A percentile compares a stretch with the other conserved stretches of the same genome.
These are phyloP conservation scores for Cynanchum wilfordii DNA, from an alignment of 257 asterid genomes.

Conservation along the genomic window DNA sequence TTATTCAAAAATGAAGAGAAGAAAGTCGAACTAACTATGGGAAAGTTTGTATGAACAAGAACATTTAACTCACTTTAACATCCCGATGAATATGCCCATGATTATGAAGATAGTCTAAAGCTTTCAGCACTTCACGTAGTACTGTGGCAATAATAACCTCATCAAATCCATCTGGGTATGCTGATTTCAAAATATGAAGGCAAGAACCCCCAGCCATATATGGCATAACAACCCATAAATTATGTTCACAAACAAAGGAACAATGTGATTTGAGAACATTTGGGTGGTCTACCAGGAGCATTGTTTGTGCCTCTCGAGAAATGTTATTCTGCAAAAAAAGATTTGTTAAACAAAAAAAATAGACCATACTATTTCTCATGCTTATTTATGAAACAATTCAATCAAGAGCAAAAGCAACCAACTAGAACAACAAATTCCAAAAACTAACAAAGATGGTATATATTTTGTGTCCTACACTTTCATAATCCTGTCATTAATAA, in stretches of 20 bases:
- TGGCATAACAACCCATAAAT: constrained; percentile 97
- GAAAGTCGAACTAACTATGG: background rate
- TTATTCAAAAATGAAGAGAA: constrained; percentile 3
- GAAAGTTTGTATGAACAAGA: background rate
- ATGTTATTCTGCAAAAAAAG: constrained; percentile 54
- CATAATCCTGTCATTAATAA: background rate
- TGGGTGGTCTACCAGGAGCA: constrained; percentile 93
- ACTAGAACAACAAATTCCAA: background rate
- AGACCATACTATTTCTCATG: constrained; percentile 17
- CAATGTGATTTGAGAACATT: constrained; percentile 93
- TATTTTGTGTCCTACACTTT: background rate
- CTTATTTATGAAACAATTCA: background rate
- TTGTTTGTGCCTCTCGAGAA: constrained; percentile 93
- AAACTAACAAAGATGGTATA: background rate
- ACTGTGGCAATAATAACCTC: constrained; percentile 91
- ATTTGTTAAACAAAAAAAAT: constrained; percentile 14
- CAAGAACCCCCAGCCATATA: constrained; percentile 98
- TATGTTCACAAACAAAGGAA: constrained; percentile 87
- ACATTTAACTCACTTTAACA: constrained; percentile 64
- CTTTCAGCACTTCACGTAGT: constrained; percentile 83
- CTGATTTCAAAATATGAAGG: constrained; percentile 85
- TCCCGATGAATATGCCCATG: constrained; percentile 98
- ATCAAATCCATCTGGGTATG: constrained; percentile 88
- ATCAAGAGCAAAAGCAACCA: background rate
- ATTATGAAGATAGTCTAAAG: constrained; percentile 92